Conservation (phyloP, 2,329 filamentous ascomycete species). For the Alternaria rosae region DNA sequence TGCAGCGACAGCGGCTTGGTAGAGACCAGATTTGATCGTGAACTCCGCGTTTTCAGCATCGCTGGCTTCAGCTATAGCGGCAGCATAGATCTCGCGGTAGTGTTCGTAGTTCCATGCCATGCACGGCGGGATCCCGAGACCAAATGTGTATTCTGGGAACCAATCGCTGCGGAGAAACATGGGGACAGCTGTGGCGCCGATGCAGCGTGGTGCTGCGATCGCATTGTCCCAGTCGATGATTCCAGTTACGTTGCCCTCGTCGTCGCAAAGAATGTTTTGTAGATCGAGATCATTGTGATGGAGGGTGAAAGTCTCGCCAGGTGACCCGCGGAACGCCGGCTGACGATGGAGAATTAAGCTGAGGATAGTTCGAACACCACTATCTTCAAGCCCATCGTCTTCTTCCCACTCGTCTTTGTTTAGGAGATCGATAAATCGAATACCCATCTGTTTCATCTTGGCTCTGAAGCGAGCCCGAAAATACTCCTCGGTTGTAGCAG, state of each 20-base stretch:
- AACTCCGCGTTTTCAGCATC: background rate
- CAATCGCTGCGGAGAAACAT: slow-evolving; percentile 19
- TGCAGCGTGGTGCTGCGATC: slow-evolving; percentile 17
- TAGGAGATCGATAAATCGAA: background rate
- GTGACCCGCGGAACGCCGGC: background rate
- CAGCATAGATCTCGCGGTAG: slow-evolving; percentile 17
- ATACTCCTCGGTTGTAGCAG: background rate
- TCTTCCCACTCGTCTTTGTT: background rate
- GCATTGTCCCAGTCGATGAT: slow-evolving; percentile 29
- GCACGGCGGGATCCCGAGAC: background rate
- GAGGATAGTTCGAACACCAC: slow-evolving; percentile 13
- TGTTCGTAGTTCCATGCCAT: slow-evolving; percentile 6
- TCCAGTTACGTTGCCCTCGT: slow-evolving; percentile 20
- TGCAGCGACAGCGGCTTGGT: background rate
- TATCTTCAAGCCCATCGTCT: background rate
- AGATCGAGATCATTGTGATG: slow-evolving; percentile 28
- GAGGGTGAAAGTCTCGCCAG: slow-evolving; percentile 26
- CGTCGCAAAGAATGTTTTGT: slow-evolving; percentile 32
- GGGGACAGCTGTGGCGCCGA: slow-evolving; percentile 5
- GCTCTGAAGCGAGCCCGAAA: background rate
- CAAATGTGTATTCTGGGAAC: background rate
- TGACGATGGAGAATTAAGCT: background rate
- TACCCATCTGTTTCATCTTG: background rate
- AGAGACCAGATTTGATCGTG: slow-evolving; percentile 10
- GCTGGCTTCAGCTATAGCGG: slow-evolving; percentile 11